A percentile compares a stretch with the other conserved stretches of the same genome.
phyloP scores from a whole-genome alignment of 2,329 filamentous ascomycete genomes.

The Trichoderma pleuroti region DNA sequence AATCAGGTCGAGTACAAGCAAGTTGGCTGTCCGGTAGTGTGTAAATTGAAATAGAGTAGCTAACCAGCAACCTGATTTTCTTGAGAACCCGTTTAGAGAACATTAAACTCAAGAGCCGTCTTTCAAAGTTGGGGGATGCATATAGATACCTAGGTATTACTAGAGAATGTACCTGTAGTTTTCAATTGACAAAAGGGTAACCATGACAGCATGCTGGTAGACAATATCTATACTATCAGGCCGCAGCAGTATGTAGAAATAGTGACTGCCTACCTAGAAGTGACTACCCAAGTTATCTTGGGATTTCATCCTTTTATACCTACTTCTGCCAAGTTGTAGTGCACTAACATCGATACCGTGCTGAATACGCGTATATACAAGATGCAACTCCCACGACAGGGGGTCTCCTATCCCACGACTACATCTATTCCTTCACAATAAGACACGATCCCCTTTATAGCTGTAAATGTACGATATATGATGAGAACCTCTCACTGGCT shows the following conservation, averaged over 20 bases:
- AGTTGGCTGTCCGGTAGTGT: neutral
- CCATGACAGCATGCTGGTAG: neutral
- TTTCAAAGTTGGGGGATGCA: neutral
- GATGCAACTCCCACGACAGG: neutral
- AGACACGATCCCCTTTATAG: neutral
- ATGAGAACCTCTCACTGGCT: neutral
- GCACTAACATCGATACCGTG: neutral
- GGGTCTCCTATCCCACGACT: neutral
- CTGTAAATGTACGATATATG: neutral
- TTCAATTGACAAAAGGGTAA: neutral
- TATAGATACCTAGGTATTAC: neutral
- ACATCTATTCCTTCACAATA: neutral
- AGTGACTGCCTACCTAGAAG: neutral
- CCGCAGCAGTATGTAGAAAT: neutral
- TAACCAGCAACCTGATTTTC: neutral
- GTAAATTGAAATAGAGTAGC: neutral
- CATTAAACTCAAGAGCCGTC: neutral
- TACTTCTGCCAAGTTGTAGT: neutral
- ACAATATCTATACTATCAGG: neutral
- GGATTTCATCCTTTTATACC: neutral
- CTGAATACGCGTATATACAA: neutral
- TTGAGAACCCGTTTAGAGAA: neutral
- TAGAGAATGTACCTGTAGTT: neutral
- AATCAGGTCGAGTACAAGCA: neutral
- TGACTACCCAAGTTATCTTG: neutral